Evolutionary conservation across 164 flowering plant genomes (phyloP).

Genomic region (Berberis vulgaris): DNA sequence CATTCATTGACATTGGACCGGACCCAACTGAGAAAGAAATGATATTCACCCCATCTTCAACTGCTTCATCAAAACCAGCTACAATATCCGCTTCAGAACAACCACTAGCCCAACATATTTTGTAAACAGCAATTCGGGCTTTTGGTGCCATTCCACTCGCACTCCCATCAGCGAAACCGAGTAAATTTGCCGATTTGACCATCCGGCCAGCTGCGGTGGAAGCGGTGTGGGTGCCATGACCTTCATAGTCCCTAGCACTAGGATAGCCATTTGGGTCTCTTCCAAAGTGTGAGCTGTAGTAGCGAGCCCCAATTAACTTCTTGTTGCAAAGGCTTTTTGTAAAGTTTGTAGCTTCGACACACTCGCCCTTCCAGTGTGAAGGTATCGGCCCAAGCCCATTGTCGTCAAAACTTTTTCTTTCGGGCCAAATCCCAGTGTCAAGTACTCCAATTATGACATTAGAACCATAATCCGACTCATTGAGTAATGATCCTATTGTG

Average conservation of each 20-base stretch:
- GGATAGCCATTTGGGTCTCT: not conserved
- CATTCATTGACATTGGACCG: not conserved
- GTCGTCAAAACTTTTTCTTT: constrained; percentile 41
- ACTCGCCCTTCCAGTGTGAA: constrained; percentile 38
- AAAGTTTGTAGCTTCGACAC: constrained; percentile 27
- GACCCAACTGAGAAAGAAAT: constrained; percentile 19
- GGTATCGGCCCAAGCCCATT: constrained; percentile 38
- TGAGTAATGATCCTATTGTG: constrained; percentile 5
- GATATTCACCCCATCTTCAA: constrained; percentile 22
- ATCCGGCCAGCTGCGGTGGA: constrained; percentile 19
- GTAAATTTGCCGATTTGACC: constrained; percentile 8
- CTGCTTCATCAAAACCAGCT: constrained; percentile 23
- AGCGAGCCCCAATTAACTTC: constrained; percentile 47
- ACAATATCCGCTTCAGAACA: constrained; percentile 18
- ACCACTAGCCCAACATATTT: constrained; percentile 19
- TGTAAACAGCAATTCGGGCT: constrained; percentile 20
- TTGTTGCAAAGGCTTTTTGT: constrained; percentile 28
- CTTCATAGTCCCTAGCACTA: constrained; percentile 11
- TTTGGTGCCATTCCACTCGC: constrained; percentile 17
- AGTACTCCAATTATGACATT: constrained; percentile 39
- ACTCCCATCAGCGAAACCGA: constrained; percentile 14
- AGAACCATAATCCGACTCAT: constrained; percentile 37
- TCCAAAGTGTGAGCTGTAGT: constrained; percentile 12
- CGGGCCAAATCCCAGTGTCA: constrained; percentile 59
- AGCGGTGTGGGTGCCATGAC: constrained; percentile 22